Conservation (phyloP, 768 basidiomycete species). For the Saitozyma sp. region DNA sequence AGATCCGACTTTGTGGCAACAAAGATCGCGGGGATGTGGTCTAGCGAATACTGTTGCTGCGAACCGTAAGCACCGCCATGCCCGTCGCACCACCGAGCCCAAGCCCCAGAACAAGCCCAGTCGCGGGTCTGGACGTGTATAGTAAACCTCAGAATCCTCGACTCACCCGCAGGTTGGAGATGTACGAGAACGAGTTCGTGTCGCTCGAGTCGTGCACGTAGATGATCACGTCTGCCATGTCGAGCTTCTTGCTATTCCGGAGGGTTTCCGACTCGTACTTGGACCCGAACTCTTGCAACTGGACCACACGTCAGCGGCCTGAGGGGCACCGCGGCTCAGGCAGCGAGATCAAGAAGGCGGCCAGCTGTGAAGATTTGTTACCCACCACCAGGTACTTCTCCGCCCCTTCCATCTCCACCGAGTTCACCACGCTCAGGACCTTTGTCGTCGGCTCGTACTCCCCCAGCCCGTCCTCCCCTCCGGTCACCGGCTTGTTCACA, state of each 20-base stretch:
- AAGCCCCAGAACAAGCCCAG: too few species aligned
- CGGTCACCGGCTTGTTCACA: constrained; percentile 72
- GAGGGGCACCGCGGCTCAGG: background rate
- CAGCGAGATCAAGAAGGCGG: too few species aligned
- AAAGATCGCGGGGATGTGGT: constrained; percentile 92
- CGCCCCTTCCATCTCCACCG: constrained; percentile 87
- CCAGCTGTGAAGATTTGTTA: constrained; percentile 23
- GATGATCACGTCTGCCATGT: constrained; percentile 88
- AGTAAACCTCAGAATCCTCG: background rate
- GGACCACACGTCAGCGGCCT: background rate
- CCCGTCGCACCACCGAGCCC: background rate
- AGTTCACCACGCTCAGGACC: constrained; percentile 87
- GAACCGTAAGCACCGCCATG: background rate
- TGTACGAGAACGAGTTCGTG: constrained; percentile 97
- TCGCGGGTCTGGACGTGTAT: too few species aligned
- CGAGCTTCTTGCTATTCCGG: constrained; percentile 84
- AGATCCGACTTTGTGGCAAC: constrained; percentile 99
- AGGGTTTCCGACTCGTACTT: constrained; percentile 89
- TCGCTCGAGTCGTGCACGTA: constrained; percentile 98
- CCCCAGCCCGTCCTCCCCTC: constrained; percentile 52
- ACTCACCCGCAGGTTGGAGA: constrained; percentile 87
- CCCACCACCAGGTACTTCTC: constrained; percentile 96
- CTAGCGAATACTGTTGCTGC: constrained; percentile 94
- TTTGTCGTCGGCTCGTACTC: constrained; percentile 84
- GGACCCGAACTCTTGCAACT: constrained; percentile 97